Base-by-base conservation (phyloP, 345 rosid species). In the Eucalyptus microcorys region DNA sequence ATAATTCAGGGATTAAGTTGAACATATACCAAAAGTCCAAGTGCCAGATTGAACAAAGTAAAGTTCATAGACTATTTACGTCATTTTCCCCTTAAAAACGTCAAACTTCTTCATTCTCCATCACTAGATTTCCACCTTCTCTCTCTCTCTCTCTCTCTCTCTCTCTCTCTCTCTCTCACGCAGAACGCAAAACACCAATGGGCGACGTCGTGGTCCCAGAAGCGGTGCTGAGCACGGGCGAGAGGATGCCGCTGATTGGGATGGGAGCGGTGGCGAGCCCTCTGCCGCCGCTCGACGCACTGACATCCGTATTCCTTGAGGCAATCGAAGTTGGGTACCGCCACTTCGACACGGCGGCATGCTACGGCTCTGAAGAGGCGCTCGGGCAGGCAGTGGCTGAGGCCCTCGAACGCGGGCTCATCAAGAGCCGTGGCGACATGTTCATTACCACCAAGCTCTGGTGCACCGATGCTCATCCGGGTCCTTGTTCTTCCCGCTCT, bases 381-480 rank as follows among this genome's bases (percentile, higher is more conserved):
- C 89, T 95, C 4, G 97, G 96, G 1, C 92, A 89, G 81, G 97
- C 96, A 9, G 30, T 96, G 5, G 84, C 85, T 1, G 95, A 93
- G 42, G 96, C 97, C 15, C 53, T 92, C 19, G 48, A 86, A 7
- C 91, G 81, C 5, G 94, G 94, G 1, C 91, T 93, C 19, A 83
- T 96, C 32, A 53, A 27, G 49, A 92, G 95, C 30, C 87, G n/a
- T n/a, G n/a, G 95, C 22, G 91, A 92, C 24, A 87, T 96, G 40
- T 95, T 96, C 88, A 90, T 96, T 83, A 96, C 98, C 87, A 90
- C 96, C 6, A 96, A 96, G 89, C 94, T 96, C 0, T 94, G 95
- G 94, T 86, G 94, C 50, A 68, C 91, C 17, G 90, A 94, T 27
- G 94, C 96, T 79, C 94, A 96, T 68, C 89, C n/a, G 4, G 93